A percentile compares a stretch with the other conserved stretches of the same genome.
Conservation (phyloP, 805 yeast genomes). For the Suhomyces faveliae region DNA sequence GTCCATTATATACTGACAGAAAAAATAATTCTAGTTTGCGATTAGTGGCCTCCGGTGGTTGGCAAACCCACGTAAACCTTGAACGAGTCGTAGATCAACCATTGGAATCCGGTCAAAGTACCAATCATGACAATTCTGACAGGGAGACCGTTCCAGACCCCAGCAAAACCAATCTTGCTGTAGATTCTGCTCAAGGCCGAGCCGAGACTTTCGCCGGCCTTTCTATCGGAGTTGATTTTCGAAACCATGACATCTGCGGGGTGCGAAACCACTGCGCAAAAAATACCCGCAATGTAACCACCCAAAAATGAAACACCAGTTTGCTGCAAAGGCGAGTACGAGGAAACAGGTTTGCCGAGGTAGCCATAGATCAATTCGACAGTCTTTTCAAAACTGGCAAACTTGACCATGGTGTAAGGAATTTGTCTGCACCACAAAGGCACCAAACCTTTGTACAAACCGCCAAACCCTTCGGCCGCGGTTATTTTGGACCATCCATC, state of each 20-base stretch:
- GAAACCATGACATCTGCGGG: constrained; percentile 99
- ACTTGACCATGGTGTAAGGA: constrained; percentile 98
- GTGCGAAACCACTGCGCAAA: constrained; percentile 94
- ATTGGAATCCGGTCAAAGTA: constrained; percentile 94
- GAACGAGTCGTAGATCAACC: constrained; percentile 95
- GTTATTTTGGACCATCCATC: constrained; percentile 68
- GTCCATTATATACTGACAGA: too few species aligned
- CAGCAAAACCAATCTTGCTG: constrained; percentile 77
- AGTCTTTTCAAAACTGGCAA: constrained; percentile 89
- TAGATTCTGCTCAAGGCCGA: constrained; percentile 74
- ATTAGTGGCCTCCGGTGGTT: constrained; percentile 64
- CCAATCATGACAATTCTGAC: constrained; percentile 97
- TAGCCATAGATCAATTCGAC: constrained; percentile 75
- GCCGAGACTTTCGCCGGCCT: constrained; percentile 62
- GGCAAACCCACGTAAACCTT: constrained; percentile 94
- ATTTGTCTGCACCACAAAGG: constrained; percentile 97
- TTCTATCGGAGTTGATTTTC: constrained; percentile 74
- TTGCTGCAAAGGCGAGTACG: constrained; percentile 73
- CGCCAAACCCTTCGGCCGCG: constrained; percentile 66
- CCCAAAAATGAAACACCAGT: constrained; percentile 94
- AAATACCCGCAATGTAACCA: constrained; percentile 96
- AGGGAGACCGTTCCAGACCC: constrained; percentile 93
- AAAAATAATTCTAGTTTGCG: too few species aligned
- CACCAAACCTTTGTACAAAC: constrained; percentile 82
- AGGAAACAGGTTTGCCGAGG: constrained; percentile 69